Percentiles rank a stretch among this genome's conserved stretches.
These are phyloP conservation scores for Berkeleyomyces basicola DNA, from an alignment of 2,329 filamentous ascomycete genomes.

Conservation along the genomic window DNA sequence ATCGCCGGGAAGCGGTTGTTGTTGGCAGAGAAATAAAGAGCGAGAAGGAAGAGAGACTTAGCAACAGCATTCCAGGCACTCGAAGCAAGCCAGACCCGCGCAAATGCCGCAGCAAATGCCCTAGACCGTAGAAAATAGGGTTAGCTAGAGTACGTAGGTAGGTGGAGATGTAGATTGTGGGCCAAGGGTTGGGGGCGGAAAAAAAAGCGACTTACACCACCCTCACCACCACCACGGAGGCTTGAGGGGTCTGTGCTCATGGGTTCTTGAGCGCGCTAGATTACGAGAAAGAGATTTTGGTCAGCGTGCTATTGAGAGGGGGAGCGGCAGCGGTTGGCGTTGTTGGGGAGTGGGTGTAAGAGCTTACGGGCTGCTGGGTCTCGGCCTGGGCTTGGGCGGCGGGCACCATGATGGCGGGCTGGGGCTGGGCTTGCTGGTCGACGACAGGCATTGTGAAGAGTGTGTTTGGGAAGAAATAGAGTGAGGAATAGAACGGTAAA, in stretches of 20 bases:
- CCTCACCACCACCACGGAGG: slow-evolving; percentile 6
- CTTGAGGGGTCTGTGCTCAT: slow-evolving; percentile 2
- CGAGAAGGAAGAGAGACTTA: slow-evolving; percentile 7
- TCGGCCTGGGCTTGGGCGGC: not conserved
- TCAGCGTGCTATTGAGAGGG: no score
- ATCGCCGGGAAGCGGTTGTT: no score
- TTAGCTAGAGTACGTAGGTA: not conserved
- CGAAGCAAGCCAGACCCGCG: slow-evolving; percentile 25
- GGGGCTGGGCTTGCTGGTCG: slow-evolving; percentile 3
- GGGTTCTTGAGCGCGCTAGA: not conserved
- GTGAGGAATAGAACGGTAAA: not conserved
- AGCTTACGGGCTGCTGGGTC: slow-evolving; percentile 8
- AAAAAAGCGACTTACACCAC: slow-evolving; percentile 4
- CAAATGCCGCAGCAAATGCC: slow-evolving; percentile 26
- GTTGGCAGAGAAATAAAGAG: no score
- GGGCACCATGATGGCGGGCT: slow-evolving; percentile 4
- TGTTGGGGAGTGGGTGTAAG: no score
- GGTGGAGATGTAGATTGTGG: not conserved
- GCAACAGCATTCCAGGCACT: slow-evolving; percentile 21
- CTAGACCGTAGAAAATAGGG: slow-evolving; percentile 14
- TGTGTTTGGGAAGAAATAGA: not conserved
- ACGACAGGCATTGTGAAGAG: slow-evolving; percentile 2
- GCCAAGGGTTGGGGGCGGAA: not conserved
- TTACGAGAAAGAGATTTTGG: not conserved
- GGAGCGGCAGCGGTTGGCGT: not conserved